These are phyloP conservation scores for Blumeria hordei DNA, from an alignment of 2,329 filamentous ascomycete genomes.

Conservation along the genomic window DNA sequence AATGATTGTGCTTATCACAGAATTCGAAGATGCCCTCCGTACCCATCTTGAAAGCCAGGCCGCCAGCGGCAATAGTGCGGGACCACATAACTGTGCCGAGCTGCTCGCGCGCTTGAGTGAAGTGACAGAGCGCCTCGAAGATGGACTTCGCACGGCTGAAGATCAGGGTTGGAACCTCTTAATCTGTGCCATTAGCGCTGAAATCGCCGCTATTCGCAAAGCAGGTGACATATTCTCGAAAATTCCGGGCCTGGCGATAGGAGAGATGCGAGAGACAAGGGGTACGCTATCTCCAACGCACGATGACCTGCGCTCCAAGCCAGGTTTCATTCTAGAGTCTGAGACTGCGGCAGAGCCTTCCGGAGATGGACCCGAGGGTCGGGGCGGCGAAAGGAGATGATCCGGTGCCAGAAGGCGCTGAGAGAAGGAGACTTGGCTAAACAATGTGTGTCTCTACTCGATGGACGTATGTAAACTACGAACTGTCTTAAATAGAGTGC, in stretches of 20 bases:
- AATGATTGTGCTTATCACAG: slow-evolving; percentile 30
- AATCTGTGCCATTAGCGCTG: slow-evolving; percentile 52
- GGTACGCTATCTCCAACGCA: too few relatives aligned
- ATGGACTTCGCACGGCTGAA: slow-evolving; percentile 29
- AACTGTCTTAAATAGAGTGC: too few relatives aligned
- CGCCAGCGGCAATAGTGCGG: slow-evolving; percentile 10
- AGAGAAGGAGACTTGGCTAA: too few relatives aligned
- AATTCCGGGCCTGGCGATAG: slow-evolving; percentile 7
- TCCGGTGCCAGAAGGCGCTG: too few relatives aligned
- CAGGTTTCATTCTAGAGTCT: too few relatives aligned
- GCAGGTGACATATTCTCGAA: slow-evolving; percentile 28
- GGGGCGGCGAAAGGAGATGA: too few relatives aligned
- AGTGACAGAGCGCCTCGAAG: slow-evolving; percentile 30
- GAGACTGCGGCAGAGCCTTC: too few relatives aligned
- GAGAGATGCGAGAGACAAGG: too few relatives aligned
- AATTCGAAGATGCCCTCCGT: slow-evolving; percentile 41
- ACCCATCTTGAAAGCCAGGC: slow-evolving; percentile 23
- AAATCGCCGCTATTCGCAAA: slow-evolving; percentile 40
- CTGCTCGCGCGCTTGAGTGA: slow-evolving; percentile 31
- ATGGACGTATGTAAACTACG: too few relatives aligned
- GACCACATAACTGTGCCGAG: slow-evolving; percentile 18
- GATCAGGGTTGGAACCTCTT: slow-evolving; percentile 47
- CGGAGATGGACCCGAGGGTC: too few relatives aligned
- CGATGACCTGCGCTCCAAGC: too few relatives aligned
- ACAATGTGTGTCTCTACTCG: too few relatives aligned